Conservation (phyloP, 352 stramenopile species). For the Phytophthora palmivora region DNA sequence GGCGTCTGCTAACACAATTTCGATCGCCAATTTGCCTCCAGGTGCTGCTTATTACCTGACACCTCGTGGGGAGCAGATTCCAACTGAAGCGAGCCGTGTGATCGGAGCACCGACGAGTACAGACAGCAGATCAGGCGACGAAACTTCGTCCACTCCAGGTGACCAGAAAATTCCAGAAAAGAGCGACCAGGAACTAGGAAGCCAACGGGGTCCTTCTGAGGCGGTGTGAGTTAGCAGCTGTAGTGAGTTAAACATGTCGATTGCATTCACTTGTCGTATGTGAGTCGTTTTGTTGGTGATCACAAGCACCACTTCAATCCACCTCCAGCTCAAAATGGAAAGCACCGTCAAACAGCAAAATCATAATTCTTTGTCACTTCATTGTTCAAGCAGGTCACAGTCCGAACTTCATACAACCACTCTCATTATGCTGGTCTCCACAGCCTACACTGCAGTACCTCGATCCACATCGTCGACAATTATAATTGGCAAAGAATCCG, state of each 20-base stretch:
- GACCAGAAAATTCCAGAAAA: conserved; percentile 30
- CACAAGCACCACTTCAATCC: too few relatives aligned
- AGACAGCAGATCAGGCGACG: conserved; percentile 32
- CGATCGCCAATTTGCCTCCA: conserved; percentile 34
- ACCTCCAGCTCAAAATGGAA: too few relatives aligned
- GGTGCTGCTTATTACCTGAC: conserved; percentile 43
- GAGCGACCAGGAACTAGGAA: conserved; percentile 25
- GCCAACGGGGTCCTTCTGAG: conserved; percentile 36
- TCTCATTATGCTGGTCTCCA: conserved; percentile 91
- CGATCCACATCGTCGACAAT: conserved; percentile 65
- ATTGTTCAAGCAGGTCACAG: conserved; percentile 37
- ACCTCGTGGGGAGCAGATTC: conserved; percentile 31
- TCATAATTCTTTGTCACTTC: background rate
- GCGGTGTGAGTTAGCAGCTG: conserved; percentile 24
- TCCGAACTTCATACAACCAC: conserved; percentile 90
- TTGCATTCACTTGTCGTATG: conserved; percentile 2
- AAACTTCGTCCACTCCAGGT: conserved; percentile 9
- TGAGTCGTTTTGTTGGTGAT: background rate
- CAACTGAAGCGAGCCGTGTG: conserved; percentile 21
- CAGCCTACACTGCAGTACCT: conserved; percentile 85
- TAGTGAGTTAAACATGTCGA: background rate
- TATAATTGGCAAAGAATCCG: conserved; percentile 81
- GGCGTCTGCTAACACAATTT: conserved; percentile 21
- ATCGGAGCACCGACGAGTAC: conserved; percentile 12
- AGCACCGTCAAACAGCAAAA: too few relatives aligned